These are phyloP conservation scores for Cutaneotrichosporon cutaneum DNA, from an alignment of 1,284 basidiomycete genomes.

Conservation along the genomic window DNA sequence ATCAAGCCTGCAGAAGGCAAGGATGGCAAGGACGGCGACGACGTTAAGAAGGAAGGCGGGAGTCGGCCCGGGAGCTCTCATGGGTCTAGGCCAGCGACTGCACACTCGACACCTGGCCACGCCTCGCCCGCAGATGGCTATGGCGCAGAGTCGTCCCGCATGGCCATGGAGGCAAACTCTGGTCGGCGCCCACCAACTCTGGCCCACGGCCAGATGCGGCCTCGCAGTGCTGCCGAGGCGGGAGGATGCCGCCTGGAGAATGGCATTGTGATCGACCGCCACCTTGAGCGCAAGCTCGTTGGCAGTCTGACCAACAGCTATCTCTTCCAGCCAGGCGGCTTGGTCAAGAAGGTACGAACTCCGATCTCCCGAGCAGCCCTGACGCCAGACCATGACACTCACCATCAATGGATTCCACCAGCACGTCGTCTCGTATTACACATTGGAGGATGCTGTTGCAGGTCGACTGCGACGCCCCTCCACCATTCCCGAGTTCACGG, in stretches of 20 bases:
- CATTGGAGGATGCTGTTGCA: constrained; percentile 82
- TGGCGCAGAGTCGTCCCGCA: constrained; percentile 25
- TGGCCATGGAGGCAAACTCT: constrained; percentile 20
- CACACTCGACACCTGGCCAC: constrained; percentile 21
- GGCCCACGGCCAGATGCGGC: constrained; percentile 26
- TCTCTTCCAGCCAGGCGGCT: constrained; percentile 83
- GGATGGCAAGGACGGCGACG: constrained; percentile 20
- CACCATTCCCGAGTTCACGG: constrained; percentile 79
- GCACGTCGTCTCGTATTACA: constrained; percentile 95
- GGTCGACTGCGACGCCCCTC: constrained; percentile 85
- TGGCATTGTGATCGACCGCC: constrained; percentile 26
- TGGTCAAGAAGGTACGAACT: constrained; percentile 87
- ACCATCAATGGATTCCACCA: constrained; percentile 81
- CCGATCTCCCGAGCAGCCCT: neutral
- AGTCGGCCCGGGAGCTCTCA: constrained; percentile 19
- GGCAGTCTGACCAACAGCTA: constrained; percentile 86
- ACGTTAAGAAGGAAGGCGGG: constrained; percentile 19
- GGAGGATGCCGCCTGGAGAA: constrained; percentile 27
- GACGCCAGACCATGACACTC: constrained; percentile 79
- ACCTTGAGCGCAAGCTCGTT: constrained; percentile 69
- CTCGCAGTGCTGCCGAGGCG: constrained; percentile 24
- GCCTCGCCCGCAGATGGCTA: constrained; percentile 13
- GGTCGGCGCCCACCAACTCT: constrained; percentile 15
- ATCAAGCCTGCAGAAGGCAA: constrained; percentile 61
- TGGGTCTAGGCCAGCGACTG: constrained; percentile 18